Evolutionary conservation across 176 grass and related monocot species (phyloP).

Genomic region (Oryza punctata): DNA sequence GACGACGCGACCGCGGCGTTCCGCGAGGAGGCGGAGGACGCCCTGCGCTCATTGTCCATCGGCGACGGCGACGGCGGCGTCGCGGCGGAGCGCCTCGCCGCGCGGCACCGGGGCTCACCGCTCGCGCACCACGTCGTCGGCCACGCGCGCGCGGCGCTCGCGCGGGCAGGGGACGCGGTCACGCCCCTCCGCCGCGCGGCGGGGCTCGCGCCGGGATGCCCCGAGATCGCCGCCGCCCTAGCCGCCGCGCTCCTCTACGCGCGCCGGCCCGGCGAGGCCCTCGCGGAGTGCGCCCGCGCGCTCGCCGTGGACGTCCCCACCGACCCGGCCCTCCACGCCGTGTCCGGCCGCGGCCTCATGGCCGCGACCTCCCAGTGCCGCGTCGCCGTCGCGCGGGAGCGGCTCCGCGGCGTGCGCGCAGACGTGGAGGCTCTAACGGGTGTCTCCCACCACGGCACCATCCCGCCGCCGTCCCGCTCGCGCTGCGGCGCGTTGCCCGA

Average conservation of each 20-base stretch:
- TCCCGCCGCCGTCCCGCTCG: too few species aligned
- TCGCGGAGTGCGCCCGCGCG: constrained; percentile 10
- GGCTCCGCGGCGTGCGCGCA: constrained; percentile 24
- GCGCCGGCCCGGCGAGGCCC: not conserved
- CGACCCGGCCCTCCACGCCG: constrained; percentile 22
- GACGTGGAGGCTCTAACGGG: constrained; percentile 5
- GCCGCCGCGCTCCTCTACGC: constrained; percentile 26
- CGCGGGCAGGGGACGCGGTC: not conserved
- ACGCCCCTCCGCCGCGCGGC: not conserved
- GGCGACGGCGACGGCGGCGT: too few species aligned
- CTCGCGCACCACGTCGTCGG: constrained; percentile 17
- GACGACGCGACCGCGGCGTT: too few species aligned
- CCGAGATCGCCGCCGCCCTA: constrained; percentile 3
- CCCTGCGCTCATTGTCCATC: too few species aligned
- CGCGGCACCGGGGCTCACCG: constrained; percentile 1
- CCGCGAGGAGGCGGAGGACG: too few species aligned
- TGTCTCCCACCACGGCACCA: not conserved
- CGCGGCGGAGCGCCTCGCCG: not conserved
- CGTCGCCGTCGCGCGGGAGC: not conserved
- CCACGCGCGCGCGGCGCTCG: not conserved
- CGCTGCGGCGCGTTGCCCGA: not conserved
- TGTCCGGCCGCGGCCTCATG: not conserved
- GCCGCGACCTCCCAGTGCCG: not conserved
- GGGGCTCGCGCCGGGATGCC: constrained; percentile 7
- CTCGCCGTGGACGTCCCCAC: constrained; percentile 7